Evolutionary conservation across 108 stramenopile genomes (phyloP).

Genomic region (Cyclotella sp.): DNA sequence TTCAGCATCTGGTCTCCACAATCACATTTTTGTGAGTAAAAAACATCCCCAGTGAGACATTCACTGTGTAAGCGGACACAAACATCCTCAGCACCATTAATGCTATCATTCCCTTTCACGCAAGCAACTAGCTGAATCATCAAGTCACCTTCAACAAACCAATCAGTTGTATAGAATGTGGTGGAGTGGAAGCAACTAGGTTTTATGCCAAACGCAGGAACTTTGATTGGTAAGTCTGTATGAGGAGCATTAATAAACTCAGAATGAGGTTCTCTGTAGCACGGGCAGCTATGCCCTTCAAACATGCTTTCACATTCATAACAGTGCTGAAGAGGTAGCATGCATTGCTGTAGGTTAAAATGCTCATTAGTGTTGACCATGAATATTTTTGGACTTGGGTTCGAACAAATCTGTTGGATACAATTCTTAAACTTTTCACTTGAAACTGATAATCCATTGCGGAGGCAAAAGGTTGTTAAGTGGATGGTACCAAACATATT

Average conservation of each 20-base stretch:
- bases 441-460: not conserved
- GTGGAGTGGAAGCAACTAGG: not conserved
- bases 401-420: not conserved
- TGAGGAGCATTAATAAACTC: not conserved
- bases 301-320: constrained; percentile 10
- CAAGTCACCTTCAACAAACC: constrained; percentile 2
- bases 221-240: not conserved
- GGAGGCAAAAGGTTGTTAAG: not conserved
- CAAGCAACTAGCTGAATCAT: constrained; percentile 8
- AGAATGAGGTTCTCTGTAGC: not conserved
- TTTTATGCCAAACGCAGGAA: not conserved
- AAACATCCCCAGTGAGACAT: constrained; percentile 31
- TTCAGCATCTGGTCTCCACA: constrained; percentile 22
- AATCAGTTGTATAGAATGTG: constrained; percentile 11
- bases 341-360: not conserved
- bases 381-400: constrained; percentile 1
- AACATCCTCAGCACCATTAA: constrained; percentile 19
- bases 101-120: constrained; percentile 13
- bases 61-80: constrained; percentile 24
- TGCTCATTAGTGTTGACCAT: not conserved
- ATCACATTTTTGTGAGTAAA: constrained; percentile 29
- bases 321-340: not conserved
- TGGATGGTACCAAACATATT: not conserved
- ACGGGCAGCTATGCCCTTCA: not conserved
- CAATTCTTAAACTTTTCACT: not conserved